Percentiles rank a stretch among this genome's conserved stretches.
phyloP scores from a whole-genome alignment of 306 rosid genomes.

The Dryas octopetala region DNA sequence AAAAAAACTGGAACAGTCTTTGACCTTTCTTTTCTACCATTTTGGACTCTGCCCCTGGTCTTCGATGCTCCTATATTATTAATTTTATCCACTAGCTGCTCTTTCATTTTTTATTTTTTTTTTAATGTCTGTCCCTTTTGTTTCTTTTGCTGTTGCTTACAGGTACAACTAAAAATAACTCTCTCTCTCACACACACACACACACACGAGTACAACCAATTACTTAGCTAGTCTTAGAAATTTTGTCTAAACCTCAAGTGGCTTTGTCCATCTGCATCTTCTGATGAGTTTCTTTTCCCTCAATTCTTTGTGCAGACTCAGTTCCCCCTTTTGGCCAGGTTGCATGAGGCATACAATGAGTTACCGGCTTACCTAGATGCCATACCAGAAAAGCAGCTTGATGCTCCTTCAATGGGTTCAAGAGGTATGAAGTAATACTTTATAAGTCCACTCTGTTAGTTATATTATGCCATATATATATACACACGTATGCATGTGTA shows the following conservation, averaged over 20 bases:
- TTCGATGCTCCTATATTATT: not conserved
- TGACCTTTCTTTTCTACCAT: not conserved
- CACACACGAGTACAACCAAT: not conserved
- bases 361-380: constrained; percentile 65
- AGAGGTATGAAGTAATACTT: constrained; percentile 11
- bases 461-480: too few species aligned
- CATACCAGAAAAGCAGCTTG: constrained; percentile 71
- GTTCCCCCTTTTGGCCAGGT: constrained; percentile 60
- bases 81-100: not conserved
- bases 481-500: too few species aligned
- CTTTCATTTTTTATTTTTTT: not conserved
- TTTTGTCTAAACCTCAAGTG: not conserved
- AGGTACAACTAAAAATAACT: too few species aligned
- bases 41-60: not conserved
- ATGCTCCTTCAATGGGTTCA: constrained; percentile 35
- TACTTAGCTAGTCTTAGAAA: not conserved
- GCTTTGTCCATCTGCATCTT: not conserved
- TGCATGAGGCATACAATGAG: constrained; percentile 56
- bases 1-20: not conserved
- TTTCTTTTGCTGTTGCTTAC: not conserved
- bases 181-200: too few species aligned
- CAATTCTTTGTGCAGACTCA: constrained; percentile 45
- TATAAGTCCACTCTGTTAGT: not conserved
- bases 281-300: constrained; percentile 16
- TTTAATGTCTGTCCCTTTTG: not conserved